Base-by-base conservation (phyloP, 2,329 filamentous ascomycete species). In the Ascochyta fabae region DNA sequence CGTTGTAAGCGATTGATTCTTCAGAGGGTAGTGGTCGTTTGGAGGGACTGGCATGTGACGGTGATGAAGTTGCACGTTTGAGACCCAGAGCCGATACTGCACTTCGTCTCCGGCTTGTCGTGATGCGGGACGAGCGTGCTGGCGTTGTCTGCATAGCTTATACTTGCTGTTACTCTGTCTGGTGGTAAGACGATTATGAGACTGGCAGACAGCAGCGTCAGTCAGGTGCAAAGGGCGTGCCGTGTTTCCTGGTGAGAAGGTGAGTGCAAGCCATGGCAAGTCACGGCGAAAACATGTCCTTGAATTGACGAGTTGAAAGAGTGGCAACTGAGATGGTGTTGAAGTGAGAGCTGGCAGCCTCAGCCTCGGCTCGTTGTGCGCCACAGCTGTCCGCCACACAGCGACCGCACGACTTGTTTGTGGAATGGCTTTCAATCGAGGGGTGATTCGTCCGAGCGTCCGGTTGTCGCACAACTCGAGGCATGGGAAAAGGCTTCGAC, bases 11-110 rank as follows among this genome's bases (percentile, higher is more conserved):
- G 72, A 19, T 68, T 63, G 44, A 48, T n/a, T 48, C 64, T 33
- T 53, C 62, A 53, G 45, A 68, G 50, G 69, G 61, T 2, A 64
- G 57, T 4, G 62, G 61, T 39, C 76, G 77, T 23, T 75, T 75
- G 13, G 75, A 74, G 23, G 73, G 66, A 26, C 66, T 72, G 15
- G 67, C 59, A 23, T 70, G 61, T 33, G 78, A 77, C 0, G 77
- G 75, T 6, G 78, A 78, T 2, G 74, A 73, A 1, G 68, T 65
- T 12, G 68, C 61, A 23, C 73, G 69, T 34, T 63, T 70, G 8
- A 75, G 60, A 6, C 68, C 67, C 9, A 73, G 44, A 16, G 65
- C 62, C 8, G 70, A 65, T 16, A 54, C 59, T 12, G 60, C 64
- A 36, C 63, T 70, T 34, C 59, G 59, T 55, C 64, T 65, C 23